Base-by-base conservation (phyloP, 768 basidiomycete genomes). In the Peribolospora kevripleyi region DNA sequence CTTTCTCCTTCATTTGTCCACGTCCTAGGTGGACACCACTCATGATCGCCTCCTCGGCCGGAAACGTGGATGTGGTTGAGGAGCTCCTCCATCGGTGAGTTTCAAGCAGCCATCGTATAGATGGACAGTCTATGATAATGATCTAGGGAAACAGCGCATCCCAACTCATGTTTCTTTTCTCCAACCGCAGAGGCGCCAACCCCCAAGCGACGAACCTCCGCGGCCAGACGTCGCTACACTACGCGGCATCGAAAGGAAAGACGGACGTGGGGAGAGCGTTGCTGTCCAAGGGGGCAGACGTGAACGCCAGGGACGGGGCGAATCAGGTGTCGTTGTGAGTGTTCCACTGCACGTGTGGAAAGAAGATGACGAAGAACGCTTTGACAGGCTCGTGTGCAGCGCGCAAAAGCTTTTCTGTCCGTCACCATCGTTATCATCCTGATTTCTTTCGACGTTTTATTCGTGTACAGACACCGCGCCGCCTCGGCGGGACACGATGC, bases 401-500 rank as follows among this genome's bases (percentile, higher is more conserved):
- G 60, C 58, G 57, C 50, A 13, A 48, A 42, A 36, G 38, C 38
- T 43, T 37, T 6, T 2, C 37, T 39, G 36, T 5, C n/a, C 38
- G 3, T 6, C 14, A 5, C 39, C 48, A 14, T 25, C 2, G 9
- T 3, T 1, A 6, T 37, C 47, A 14, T 10, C 13, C 11, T 13
- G 7, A 39, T 5, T 9, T 47, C 14, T 37, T n/a, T 7, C 36
- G 25, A 36, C 7, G 51, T 37, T n/a, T 45, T 8, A 53, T 25
- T 25, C 25, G 25, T 45, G 60, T 54, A 46, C 60, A 90, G 85
- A 52, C 93, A 98, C 69, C 82, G 93, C 57, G 93, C 93, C 50
- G 86, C 90, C 8, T 90, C 93, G 6, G 95, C 84, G 10, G 93
- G 93, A 41, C 86, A 87, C 36, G 77, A 78, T 7, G 84, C 84